These are phyloP conservation scores for Podila epigama DNA, from an alignment of 192 early-diverging fungal species.

Conservation along the genomic window DNA sequence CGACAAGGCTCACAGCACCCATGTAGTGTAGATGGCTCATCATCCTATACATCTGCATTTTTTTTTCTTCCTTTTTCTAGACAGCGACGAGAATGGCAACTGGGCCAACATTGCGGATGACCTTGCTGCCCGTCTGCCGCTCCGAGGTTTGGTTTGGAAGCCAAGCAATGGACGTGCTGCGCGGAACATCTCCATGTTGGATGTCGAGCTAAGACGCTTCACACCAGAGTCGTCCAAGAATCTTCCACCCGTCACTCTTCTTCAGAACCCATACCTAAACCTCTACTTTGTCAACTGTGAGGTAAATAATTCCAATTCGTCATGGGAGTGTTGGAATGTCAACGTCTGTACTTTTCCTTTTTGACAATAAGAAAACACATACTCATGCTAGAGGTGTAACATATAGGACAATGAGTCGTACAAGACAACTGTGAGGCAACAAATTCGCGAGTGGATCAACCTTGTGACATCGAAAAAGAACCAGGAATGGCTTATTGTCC, in stretches of 20 bases:
- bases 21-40: not conserved
- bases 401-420: constrained; percentile 81
- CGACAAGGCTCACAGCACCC: not conserved
- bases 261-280: constrained; percentile 75
- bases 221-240: constrained; percentile 47
- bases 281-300: constrained; percentile 83
- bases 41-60: not conserved
- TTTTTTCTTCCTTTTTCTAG: constrained; percentile 19
- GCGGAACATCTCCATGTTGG: constrained; percentile 66
- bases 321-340: not conserved
- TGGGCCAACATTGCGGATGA: constrained; percentile 74
- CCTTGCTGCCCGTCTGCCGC: constrained; percentile 73
- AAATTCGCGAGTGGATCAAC: constrained; percentile 83
- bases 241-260: constrained; percentile 46
- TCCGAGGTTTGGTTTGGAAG: constrained; percentile 83
- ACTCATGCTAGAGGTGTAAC: too few relatives aligned
- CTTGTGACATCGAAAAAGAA: constrained; percentile 77
- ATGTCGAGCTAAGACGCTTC: constrained; percentile 65
- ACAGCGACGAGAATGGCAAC: constrained; percentile 63
- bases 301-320: constrained; percentile 40
- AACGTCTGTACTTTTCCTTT: not conserved
- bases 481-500: constrained; percentile 91
- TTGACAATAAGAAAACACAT: too few relatives aligned
- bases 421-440: constrained; percentile 64
- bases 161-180: constrained; percentile 69